Evolutionary conservation across 2,329 filamentous ascomycete genomes (phyloP), one percentile per base, ranked within the genome.

Genomic region (Stachybotrys elegans): DNA sequence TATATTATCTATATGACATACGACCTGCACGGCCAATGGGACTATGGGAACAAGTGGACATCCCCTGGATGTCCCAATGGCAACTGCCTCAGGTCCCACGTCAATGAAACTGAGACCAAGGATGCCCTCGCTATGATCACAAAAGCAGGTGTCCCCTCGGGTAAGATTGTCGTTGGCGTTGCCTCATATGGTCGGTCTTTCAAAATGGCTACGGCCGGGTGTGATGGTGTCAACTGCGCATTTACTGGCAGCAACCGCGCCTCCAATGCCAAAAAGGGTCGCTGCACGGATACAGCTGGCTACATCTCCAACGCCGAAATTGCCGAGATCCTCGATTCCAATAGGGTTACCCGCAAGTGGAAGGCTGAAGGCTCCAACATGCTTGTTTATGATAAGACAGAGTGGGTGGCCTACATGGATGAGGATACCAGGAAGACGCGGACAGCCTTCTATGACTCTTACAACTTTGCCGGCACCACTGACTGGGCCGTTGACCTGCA

Each of bases 1-100:
- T 67, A 67, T 31, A 57, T 66, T 12, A 51, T 66, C 12, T 65
- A 55, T 22, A 66, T 65, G 58, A 62, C 61, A 4, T 66, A 65
- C 13, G 61, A 66, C 36, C 43, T 65, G 0, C 61, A 65, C n/a
- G 62, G 61, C 2, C 53, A 62, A 44, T 62, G 56, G 65, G 61
- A 65, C 36, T 47, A 49, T 14, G 44, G 44, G 11, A 69, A 67
- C 32, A 36, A 48, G 4, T 57, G 45, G 29, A 41, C 51, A 1
- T 45, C 27, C 7, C 47, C 55, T 1, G 57, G 54, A 4, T 67
- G 61, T 23, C 31, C 27, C 1, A 45, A 42, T 6, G 65, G 63
- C 4, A 63, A 61, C 42, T 67, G 62, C 43, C 57, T 69, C 0
- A 54, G 61, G 6, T 58, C 54, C 4, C 63, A 68, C 14, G 45